Percentiles rank a stretch among this genome's conserved stretches.
Evolutionary conservation across 306 rosid genomes (phyloP).

Genomic region (Prunus mira): DNA sequence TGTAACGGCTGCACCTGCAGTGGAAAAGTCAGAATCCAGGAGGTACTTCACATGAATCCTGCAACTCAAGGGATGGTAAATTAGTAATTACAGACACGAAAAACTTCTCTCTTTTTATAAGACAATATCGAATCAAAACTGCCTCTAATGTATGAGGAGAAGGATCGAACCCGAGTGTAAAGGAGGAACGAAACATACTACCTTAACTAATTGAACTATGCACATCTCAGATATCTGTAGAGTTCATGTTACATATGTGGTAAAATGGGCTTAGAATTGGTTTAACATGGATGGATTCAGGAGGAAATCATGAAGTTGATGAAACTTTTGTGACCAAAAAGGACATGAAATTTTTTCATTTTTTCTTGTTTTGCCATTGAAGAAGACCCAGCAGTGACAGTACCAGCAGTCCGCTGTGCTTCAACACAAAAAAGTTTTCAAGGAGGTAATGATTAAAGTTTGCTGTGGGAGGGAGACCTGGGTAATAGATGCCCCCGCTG

Average conservation of each 20-base stretch:
- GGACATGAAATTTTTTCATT: background rate
- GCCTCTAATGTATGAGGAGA: too few relatives aligned
- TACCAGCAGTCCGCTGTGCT: background rate
- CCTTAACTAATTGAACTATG: too few relatives aligned
- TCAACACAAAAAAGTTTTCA: background rate
- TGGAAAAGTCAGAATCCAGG: constrained; percentile 25
- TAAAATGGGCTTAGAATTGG: too few relatives aligned
- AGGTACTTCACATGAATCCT: constrained; percentile 14
- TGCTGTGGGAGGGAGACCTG: constrained; percentile 6
- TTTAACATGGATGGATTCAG: background rate
- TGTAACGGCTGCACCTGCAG: constrained; percentile 35
- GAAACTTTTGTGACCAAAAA: constrained; percentile 3
- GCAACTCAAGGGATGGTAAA: constrained; percentile 22
- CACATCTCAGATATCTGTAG: too few relatives aligned
- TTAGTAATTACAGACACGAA: constrained; percentile 11
- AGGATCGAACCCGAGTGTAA: too few relatives aligned
- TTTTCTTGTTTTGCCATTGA: background rate
- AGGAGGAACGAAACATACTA: rapidly evolving
- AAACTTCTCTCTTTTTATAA: too few relatives aligned
- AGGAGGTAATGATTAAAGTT: background rate
- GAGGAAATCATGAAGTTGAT: background rate
- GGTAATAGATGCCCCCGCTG: background rate
- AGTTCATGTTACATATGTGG: too few relatives aligned
- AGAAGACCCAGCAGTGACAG: background rate
- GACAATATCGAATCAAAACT: too few relatives aligned